Evolutionary conservation across 352 stramenopile species (phyloP).

Genomic region (Pythium volutum): DNA sequence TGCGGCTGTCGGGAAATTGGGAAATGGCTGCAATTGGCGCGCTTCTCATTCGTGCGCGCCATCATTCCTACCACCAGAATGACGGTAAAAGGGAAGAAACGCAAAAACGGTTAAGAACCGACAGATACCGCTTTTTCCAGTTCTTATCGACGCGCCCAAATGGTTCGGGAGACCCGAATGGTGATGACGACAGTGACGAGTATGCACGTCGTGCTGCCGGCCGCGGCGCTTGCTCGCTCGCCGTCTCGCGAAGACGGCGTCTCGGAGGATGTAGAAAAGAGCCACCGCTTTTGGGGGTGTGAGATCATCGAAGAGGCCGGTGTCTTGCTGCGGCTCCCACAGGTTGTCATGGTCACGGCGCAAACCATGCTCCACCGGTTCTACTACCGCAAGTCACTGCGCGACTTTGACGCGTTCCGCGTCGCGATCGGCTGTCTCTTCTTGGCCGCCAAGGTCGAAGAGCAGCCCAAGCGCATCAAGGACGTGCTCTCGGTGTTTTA

Average conservation of each 20-base stretch:
- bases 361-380: conserved; percentile 92
- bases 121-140: no score
- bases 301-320: conserved; percentile 90
- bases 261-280: conserved; percentile 25
- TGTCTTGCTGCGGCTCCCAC: conserved; percentile 80
- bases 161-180: no score
- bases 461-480: conserved; percentile 75
- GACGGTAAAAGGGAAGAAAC: not conserved
- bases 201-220: conserved; percentile 47
- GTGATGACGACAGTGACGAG: conserved; percentile 1
- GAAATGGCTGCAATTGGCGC: not conserved
- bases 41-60: not conserved
- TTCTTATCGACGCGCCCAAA: no score
- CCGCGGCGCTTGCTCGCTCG: conserved; percentile 36
- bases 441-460: conserved; percentile 88
- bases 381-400: conserved; percentile 83
- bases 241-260: conserved; percentile 56
- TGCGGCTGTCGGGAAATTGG: not conserved
- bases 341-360: conserved; percentile 89
- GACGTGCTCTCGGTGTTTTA: conserved; percentile 89
- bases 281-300: conserved; percentile 85
- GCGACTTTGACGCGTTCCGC: conserved; percentile 88
- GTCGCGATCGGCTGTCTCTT: conserved; percentile 88
- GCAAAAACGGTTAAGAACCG: no score
- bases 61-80: not conserved